Conservation (phyloP, 1,284 basidiomycete genomes). For the Cryptococcus floricola region DNA sequence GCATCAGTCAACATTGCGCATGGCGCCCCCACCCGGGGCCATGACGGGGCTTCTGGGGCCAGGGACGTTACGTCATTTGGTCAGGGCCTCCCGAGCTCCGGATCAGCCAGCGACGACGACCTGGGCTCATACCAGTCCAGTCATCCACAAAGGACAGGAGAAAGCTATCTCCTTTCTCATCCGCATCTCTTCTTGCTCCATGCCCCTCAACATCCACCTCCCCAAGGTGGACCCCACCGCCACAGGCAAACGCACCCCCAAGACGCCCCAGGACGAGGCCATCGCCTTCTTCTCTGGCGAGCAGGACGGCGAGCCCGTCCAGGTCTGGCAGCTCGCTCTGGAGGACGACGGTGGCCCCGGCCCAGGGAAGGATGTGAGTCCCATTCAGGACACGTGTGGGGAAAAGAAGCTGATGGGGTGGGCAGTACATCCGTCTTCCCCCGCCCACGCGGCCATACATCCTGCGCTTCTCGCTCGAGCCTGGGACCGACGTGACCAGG, state of each 20-base stretch:
- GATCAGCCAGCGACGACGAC: too few species aligned
- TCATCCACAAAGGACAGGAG: too few species aligned
- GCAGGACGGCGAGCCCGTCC: conserved; percentile 58
- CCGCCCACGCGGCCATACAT: conserved; percentile 85
- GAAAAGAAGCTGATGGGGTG: neutral
- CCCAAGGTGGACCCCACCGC: neutral
- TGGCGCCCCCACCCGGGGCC: too few species aligned
- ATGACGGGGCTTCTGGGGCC: too few species aligned
- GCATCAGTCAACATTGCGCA: too few species aligned
- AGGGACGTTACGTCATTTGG: too few species aligned
- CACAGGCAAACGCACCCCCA: conserved; percentile 54
- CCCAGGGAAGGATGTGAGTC: conserved; percentile 72
- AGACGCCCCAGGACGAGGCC: conserved; percentile 86
- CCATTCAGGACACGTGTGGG: neutral
- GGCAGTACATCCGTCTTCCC: conserved; percentile 87
- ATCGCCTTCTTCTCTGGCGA: conserved; percentile 74
- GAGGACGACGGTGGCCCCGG: conserved; percentile 85
- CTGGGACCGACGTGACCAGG: conserved; percentile 79
- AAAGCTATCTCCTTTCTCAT: neutral
- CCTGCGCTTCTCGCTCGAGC: conserved; percentile 78
- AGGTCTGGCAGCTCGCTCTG: conserved; percentile 77
- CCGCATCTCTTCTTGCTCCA: neutral
- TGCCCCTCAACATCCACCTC: neutral
- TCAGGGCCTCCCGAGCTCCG: too few species aligned
- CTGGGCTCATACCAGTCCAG: too few species aligned